Conservation (phyloP, 1,284 basidiomycete genomes). For the Sutorius eximius region DNA sequence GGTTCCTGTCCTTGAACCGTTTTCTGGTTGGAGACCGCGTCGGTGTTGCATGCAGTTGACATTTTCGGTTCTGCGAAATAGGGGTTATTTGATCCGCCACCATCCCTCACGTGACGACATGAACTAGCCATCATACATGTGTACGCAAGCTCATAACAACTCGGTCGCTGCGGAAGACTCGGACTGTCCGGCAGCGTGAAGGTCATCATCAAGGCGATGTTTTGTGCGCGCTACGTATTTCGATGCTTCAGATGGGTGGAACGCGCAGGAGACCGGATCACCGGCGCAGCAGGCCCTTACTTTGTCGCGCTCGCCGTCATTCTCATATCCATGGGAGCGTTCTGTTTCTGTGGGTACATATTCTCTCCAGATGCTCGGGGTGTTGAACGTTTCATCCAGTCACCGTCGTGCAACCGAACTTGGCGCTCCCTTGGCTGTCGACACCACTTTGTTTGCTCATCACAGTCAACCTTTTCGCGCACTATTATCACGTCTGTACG, state of each 20-base stretch:
- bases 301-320: constrained; percentile 80
- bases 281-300: constrained; percentile 87
- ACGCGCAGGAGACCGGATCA: constrained; percentile 73
- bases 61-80: no score
- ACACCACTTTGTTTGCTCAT: constrained; percentile 72
- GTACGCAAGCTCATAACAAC: not conserved
- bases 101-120: not conserved
- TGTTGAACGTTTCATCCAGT: constrained; percentile 45
- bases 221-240: constrained; percentile 67
- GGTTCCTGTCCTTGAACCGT: no score
- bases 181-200: not conserved
- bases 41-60: no score
- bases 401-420: constrained; percentile 63
- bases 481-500: constrained; percentile 86
- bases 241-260: constrained; percentile 85
- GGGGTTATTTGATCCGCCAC: no score
- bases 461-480: constrained; percentile 72
- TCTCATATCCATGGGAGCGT: constrained; percentile 66
- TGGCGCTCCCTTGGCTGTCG: constrained; percentile 55
- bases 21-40: no score
- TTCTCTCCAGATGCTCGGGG: not conserved
- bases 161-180: not conserved
- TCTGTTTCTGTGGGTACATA: constrained; percentile 77
- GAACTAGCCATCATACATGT: not conserved
- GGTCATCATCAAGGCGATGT: constrained; percentile 31